Evolutionary conservation across 2,329 filamentous ascomycete species (phyloP), one percentile per base, ranked within the genome.

Genomic region (Venturia aucupariae): DNA sequence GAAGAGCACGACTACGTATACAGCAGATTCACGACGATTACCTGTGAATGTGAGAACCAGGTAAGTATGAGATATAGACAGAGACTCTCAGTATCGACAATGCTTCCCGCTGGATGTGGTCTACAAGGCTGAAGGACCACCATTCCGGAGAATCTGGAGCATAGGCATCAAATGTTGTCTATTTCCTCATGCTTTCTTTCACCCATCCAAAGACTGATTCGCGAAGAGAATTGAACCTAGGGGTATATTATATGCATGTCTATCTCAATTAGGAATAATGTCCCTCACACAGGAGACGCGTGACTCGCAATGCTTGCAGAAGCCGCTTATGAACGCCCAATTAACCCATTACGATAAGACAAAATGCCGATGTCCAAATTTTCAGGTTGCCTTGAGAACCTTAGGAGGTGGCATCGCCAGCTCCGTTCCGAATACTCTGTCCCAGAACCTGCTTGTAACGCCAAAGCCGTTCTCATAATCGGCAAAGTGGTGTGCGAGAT

Each of bases 401-500:
- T 82, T 81, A 4, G 64, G 72, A n/a, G 77, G 69, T 60, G 71
- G 73, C 69, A 79, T 78, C 63, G 81, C 76, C 62, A 99, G 81
- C 78, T 96, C 88, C 1, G 94, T 99, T 69, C 92, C 91, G 73
- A 99, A 99, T 7, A 99, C 79, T 61, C 79, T 80, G 75, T 99
- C 94, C 94, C 94, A 99, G 81, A 99, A 96, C 69, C 88, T 86
- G 81, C 89, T 97, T 39, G 93, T 97, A 62, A 99, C 93, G 65
- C 94, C 94, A 71, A 97, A 99, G 62, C 94, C 94, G 69, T 96
- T 93, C 77, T 99, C 90, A 75, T 95, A 99, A 75, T 99, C 94
- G 67, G 94, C 90, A 77, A 97, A 99, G 79, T 99, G 94, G 75
- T 99, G 94, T 74, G 92, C 86, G 38, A 99, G 86, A 74, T 99